These are phyloP conservation scores for Penicillium egyptiacum DNA, from an alignment of 495 filamentous ascomycete species.

Conservation along the genomic window DNA sequence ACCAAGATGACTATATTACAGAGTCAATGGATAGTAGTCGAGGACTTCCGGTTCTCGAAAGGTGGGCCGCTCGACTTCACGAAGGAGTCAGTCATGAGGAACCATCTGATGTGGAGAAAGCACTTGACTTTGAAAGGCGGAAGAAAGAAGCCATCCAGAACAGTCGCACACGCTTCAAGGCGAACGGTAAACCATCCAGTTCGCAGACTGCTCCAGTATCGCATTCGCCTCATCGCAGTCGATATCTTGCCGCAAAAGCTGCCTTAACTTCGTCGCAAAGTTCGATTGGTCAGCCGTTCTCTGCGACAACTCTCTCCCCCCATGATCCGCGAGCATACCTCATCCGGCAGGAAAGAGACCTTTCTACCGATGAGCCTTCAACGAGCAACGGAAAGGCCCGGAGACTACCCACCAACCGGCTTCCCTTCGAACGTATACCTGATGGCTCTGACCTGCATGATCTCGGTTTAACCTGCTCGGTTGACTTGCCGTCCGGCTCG, in stretches of 20 bases:
- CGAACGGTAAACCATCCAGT: slow-evolving; percentile 1
- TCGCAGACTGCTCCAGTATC: slow-evolving; percentile 8
- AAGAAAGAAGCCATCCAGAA: slow-evolving; percentile 41
- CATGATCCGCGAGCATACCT: slow-evolving; percentile 44
- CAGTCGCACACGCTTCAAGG: slow-evolving; percentile 23
- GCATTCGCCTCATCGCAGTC: slow-evolving; percentile 37
- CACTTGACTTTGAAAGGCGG: slow-evolving; percentile 45
- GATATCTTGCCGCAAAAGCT: slow-evolving; percentile 43
- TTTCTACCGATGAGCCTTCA: background rate
- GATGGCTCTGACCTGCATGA: slow-evolving; percentile 32
- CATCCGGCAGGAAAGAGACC: slow-evolving; percentile 25
- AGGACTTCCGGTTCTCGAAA: slow-evolving; percentile 41
- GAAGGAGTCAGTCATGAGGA: slow-evolving; percentile 17
- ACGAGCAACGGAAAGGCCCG: slow-evolving; percentile 22
- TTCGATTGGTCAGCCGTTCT: background rate
- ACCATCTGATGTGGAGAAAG: slow-evolving; percentile 33
- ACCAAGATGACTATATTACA: background rate
- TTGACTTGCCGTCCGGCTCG: slow-evolving; percentile 11
- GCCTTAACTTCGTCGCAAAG: slow-evolving; percentile 25
- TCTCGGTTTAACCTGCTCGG: slow-evolving; percentile 17
- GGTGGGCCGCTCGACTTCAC: slow-evolving; percentile 41
- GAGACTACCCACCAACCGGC: slow-evolving; percentile 28
- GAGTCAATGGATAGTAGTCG: slow-evolving; percentile 26
- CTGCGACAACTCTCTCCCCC: slow-evolving; percentile 12
- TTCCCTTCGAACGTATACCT: slow-evolving; percentile 42